Base-by-base conservation (phyloP, 1,139 yeast species). In the Pichiaceae sp. region DNA sequence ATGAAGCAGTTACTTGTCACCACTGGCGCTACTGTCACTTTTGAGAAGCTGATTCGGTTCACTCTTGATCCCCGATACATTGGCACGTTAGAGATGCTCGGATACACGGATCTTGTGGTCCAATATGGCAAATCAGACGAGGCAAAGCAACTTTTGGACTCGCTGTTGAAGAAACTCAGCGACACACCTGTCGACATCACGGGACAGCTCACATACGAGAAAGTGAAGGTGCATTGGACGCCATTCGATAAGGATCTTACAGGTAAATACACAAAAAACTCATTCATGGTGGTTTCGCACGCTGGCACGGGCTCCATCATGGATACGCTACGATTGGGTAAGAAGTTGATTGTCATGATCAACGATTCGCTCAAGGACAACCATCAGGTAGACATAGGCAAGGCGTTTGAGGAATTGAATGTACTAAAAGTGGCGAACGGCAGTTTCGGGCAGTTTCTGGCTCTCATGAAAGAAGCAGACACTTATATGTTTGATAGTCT, bases 271-370 rank as follows among this genome's bases (percentile, higher is more conserved):
- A 69, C 79, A 1, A 28, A 47, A 0, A 32, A 32, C 11, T 23
- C 33, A n/a, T 76, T 76, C 38, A 49, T 84, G 32, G 82, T 89
- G 6, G 68, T 91, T 11, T 78, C 95, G 1, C 97, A 91, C 56
- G 96, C 95, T 0, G 97, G 93, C 2, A 85, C 97, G 0, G 98
- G 98, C 2, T 83, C 96, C 0, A 83, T 91, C 8, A 58, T 91
- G 17, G 98, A 91, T 50, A 70, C 84, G 0, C 59, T 86, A 28
- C 64, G 89, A 17, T 56, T 64, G 24, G 42, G 60, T 3, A 76
- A 73, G 50, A 74, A 70, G 16, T 61, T 89, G 38, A 62, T 89
- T 2, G 91, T 81, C 4, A 80, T 86, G 24, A 73, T 78, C 8
- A 91, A 91, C 56, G 68, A 71, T 11, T 46, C 55, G 4, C 66